Evolutionary conservation across 257 asterid species (phyloP).

Genomic region (Ajuga chamaepitys): DNA sequence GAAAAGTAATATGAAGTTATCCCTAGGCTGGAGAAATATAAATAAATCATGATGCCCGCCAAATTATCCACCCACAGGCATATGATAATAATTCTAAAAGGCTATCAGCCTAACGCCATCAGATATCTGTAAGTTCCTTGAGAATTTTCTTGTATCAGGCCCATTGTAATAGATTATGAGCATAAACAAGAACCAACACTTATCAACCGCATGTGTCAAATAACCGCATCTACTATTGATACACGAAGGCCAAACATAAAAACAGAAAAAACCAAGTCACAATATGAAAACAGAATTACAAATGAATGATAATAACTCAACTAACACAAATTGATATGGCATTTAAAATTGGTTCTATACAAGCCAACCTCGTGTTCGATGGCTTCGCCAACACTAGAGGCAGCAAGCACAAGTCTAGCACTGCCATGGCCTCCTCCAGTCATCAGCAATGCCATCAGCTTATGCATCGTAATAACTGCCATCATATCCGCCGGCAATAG

Average conservation of each 20-base stretch:
- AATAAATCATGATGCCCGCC: too few species aligned
- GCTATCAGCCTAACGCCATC: background rate
- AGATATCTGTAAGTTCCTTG: background rate
- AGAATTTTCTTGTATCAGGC: background rate
- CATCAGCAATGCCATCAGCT: conserved; percentile 84
- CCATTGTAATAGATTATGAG: background rate
- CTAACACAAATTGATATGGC: background rate
- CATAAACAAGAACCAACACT: background rate
- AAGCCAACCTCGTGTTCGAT: conserved; percentile 82
- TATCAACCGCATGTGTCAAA: background rate
- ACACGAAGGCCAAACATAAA: background rate
- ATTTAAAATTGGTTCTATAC: background rate
- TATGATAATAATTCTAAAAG: background rate
- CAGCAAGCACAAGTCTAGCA: conserved; percentile 82
- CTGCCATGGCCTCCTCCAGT: conserved; percentile 67
- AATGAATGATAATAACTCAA: background rate
- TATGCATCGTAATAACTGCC: conserved; percentile 96
- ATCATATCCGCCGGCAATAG: conserved; percentile 88
- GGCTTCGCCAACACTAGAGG: conserved; percentile 75
- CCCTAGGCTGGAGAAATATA: background rate
- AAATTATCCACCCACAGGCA: background rate
- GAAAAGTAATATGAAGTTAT: background rate
- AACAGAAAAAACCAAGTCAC: background rate
- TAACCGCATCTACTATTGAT: background rate
- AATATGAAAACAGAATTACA: background rate